Evolutionary conservation across 441 rosid species (phyloP), one percentile per base, ranked within the genome.

Genomic region (Populus hybrid): DNA sequence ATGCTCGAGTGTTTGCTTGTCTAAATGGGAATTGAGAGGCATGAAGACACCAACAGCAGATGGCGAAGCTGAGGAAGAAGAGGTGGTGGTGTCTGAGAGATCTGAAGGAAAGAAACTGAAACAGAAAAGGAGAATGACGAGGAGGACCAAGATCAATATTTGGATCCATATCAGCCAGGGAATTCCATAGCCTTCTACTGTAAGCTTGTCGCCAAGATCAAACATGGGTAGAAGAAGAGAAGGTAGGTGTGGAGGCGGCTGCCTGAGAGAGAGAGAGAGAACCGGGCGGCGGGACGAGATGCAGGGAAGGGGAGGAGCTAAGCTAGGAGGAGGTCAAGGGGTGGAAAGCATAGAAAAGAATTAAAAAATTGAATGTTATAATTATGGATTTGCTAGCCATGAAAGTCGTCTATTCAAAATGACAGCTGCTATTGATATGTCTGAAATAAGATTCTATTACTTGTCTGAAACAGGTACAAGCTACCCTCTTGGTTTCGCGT

Each of bases 151-250:
- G 20, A 86, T 66, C 0, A 85, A 50, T 34, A 83, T 30, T 66
- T 88, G 89, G 84, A 85, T 85, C 89, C 86, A 86, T 20, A 86
- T 74, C 0, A 89, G 87, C 90, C 90, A 89, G 61, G 90, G 92
- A 12, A 89, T 79, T 73, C 83, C 81, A 63, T 69, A 81, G 77
- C 83, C 81, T 32, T 82, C 85, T 7, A 82, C 67, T 10, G 82
- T 77, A 1, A 87, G 67, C 59, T 84, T 85, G 6, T 87, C 89
- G 1, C 85, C 89, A 8, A 86, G 79, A 46, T 87, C 92, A 61
- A 81, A 74, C 88, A 87, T 87, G 32, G 23, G 67, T 57, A 20
- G 40, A 24, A 42, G 61, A 10, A 28, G 46, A 71, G 3, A 30
- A n/a, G 26, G 20, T 2, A 0, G 8, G 40, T 2, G 65, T 20